Percentiles rank a stretch among this genome's conserved stretches.
These are phyloP conservation scores for Lepiota venenata DNA, from an alignment of 768 basidiomycete species.

Conservation along the genomic window DNA sequence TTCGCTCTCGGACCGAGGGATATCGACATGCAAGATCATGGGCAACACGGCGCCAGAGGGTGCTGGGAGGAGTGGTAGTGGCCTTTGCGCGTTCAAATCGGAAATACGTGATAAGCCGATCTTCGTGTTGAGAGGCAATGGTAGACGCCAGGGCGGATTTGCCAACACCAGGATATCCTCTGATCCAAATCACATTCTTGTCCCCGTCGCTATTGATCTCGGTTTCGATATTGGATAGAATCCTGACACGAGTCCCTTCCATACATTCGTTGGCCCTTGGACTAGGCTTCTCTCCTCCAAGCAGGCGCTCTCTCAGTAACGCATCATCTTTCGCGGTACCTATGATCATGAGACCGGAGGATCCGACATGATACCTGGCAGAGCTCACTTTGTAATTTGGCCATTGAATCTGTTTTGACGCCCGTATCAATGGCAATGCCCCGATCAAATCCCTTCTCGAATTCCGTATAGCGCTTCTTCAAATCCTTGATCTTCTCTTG, in stretches of 20 bases:
- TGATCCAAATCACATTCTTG: conserved; percentile 20
- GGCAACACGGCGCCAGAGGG: conserved; percentile 18
- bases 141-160: conserved; percentile 20
- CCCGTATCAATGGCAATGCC: conserved; percentile 20
- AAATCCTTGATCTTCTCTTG: conserved; percentile 17
- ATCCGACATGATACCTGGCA: not conserved
- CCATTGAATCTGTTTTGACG: conserved; percentile 13
- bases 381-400: conserved; percentile 12
- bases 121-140: conserved; percentile 6
- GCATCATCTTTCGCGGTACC: conserved; percentile 14
- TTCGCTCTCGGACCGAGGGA: conserved; percentile 10
- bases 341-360: not conserved
- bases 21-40: conserved; percentile 18
- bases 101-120: conserved; percentile 14
- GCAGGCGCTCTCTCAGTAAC: conserved; percentile 11
- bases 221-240: conserved; percentile 8
- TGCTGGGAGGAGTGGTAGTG: conserved; percentile 7
- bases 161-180: conserved; percentile 20
- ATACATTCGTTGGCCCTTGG: conserved; percentile 9
- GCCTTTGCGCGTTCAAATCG: conserved; percentile 16
- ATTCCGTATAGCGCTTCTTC: conserved; percentile 14
- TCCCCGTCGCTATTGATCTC: conserved; percentile 14
- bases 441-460: conserved; percentile 22
- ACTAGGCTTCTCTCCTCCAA: conserved; percentile 7
- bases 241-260: conserved; percentile 11